Conservation (phyloP, 257 asterid species). For the Ilex aquifolium region DNA sequence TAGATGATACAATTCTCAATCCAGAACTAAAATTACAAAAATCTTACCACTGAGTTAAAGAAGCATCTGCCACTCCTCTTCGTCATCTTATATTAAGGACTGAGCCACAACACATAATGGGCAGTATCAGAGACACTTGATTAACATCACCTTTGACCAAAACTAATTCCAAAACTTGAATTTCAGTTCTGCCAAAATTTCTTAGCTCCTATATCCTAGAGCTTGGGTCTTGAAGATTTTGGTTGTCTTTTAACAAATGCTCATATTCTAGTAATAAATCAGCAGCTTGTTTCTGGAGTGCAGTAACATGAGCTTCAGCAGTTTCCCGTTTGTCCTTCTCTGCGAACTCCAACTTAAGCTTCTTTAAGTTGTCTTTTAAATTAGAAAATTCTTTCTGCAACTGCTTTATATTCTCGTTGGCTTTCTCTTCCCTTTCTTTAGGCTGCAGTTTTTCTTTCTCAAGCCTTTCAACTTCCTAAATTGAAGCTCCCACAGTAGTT, state of each 20-base stretch:
- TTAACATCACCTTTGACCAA: no score
- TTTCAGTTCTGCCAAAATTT: neutral
- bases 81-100: no score
- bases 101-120: no score
- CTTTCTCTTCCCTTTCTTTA: conserved; percentile 64
- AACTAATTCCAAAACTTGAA: no score
- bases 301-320: conserved; percentile 63
- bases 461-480: conserved; percentile 56
- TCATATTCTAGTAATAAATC: conserved; percentile 86
- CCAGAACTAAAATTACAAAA: no score
- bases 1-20: no score
- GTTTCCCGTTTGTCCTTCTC: conserved; percentile 63
- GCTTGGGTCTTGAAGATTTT: conserved; percentile 65
- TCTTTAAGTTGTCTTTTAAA: conserved; percentile 50
- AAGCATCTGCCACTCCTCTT: no score
- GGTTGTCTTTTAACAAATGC: conserved; percentile 76
- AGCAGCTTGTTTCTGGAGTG: conserved; percentile 83
- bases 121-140: no score
- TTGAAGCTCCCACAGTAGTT: conserved; percentile 52
- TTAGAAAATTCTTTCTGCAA: conserved; percentile 46
- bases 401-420: conserved; percentile 44
- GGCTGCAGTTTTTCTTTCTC: conserved; percentile 64
- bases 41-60: no score
- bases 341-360: conserved; percentile 47
- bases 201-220: conserved; percentile 33